These are phyloP conservation scores for Xylaria intraflava DNA, from an alignment of 495 filamentous ascomycete genomes.

Conservation along the genomic window DNA sequence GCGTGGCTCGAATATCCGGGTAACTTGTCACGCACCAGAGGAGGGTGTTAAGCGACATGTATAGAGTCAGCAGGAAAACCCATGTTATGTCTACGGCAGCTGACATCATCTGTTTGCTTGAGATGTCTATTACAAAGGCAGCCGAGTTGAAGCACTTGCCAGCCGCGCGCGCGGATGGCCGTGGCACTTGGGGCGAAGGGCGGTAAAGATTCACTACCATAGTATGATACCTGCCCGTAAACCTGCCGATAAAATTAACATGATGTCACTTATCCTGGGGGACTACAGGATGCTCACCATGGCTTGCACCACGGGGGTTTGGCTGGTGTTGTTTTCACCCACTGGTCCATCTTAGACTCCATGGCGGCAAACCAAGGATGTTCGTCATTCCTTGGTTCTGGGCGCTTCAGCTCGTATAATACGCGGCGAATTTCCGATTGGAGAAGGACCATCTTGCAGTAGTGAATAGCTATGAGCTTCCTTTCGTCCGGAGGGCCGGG, in stretches of 20 bases:
- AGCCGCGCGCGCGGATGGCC: slow-evolving; percentile 69
- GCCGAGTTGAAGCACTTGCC: slow-evolving; percentile 74
- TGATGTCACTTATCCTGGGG: neutral
- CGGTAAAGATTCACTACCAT: slow-evolving; percentile 80
- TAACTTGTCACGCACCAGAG: slow-evolving; percentile 80
- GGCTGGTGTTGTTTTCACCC: slow-evolving; percentile 48
- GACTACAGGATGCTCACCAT: slow-evolving; percentile 32
- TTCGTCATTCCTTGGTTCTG: slow-evolving; percentile 62
- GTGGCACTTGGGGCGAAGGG: slow-evolving; percentile 83
- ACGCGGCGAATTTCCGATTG: slow-evolving; percentile 80
- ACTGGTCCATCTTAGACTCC: slow-evolving; percentile 66
- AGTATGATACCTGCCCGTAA: slow-evolving; percentile 67
- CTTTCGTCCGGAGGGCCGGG: slow-evolving; percentile 61
- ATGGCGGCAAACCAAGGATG: slow-evolving; percentile 83
- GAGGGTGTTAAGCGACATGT: slow-evolving; percentile 79
- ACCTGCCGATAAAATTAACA: slow-evolving; percentile 46
- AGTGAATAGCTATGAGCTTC: slow-evolving; percentile 85
- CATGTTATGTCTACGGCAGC: slow-evolving; percentile 78
- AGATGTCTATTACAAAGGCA: slow-evolving; percentile 69
- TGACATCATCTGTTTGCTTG: slow-evolving; percentile 66
- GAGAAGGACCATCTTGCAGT: slow-evolving; percentile 81
- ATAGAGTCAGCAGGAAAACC: slow-evolving; percentile 81
- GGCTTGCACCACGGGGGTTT: slow-evolving; percentile 43
- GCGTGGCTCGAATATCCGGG: slow-evolving; percentile 64
- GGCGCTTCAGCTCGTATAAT: slow-evolving; percentile 72